phyloP scores from a whole-genome alignment of 2,329 filamentous ascomycete genomes.

The Fusarium sterilihyphosum region DNA sequence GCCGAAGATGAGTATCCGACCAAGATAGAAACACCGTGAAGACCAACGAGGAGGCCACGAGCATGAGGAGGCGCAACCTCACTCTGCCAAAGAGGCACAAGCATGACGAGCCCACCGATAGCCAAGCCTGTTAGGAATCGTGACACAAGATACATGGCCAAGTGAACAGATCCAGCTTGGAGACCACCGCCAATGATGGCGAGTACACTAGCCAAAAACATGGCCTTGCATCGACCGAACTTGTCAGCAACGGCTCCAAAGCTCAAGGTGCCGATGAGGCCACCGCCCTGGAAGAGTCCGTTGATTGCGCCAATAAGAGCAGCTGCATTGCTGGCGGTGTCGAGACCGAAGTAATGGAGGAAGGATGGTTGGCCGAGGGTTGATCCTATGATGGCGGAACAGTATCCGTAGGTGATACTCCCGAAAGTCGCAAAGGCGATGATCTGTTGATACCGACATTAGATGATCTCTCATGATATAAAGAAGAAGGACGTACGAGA shows the following conservation, averaged over 20 bases:
- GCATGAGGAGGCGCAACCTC: neutral
- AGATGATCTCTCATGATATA: accelerated
- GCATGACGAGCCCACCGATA: neutral
- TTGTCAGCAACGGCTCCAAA: neutral
- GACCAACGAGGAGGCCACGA: neutral
- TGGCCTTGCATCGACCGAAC: neutral
- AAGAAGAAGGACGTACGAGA: neutral
- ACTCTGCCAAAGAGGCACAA: neutral
- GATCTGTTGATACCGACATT: neutral
- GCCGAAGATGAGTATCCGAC: neutral
- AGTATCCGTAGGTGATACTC: neutral
- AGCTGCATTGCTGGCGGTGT: neutral
- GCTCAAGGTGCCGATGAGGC: neutral
- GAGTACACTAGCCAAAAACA: neutral
- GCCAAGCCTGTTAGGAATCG: neutral
- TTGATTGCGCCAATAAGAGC: neutral
- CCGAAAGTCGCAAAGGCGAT: neutral
- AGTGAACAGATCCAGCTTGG: neutral
- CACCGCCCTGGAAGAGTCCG: neutral
- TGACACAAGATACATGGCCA: neutral
- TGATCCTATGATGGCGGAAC: neutral
- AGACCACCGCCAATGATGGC: neutral
- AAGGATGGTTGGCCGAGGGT: neutral
- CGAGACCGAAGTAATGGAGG: neutral
- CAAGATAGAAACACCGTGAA: neutral